Percentiles rank a stretch among this genome's conserved stretches.
phyloP scores from a whole-genome alignment of 2,329 filamentous ascomycete genomes.

The Zymoseptoria passerinii region DNA sequence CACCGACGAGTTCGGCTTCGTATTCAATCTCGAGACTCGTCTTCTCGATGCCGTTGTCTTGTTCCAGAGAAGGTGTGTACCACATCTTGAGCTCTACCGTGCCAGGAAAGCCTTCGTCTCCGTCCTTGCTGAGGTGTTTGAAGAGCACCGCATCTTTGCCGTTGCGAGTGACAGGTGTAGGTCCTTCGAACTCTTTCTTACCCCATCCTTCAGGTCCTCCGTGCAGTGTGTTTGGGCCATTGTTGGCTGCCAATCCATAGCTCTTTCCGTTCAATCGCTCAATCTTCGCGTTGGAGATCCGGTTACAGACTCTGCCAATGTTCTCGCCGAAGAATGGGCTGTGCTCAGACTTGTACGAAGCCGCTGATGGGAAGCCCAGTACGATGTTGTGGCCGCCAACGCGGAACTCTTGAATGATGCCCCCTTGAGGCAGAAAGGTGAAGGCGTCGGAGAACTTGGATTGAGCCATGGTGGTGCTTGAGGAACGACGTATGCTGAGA shows the following conservation, averaged over 20 bases:
- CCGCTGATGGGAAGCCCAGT: conserved; percentile 68
- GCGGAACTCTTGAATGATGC: conserved; percentile 71
- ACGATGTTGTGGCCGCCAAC: conserved; percentile 80
- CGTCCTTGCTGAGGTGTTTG: conserved; percentile 59
- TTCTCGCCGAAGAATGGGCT: conserved; percentile 82
- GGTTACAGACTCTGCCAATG: conserved; percentile 77
- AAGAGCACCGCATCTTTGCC: conserved; percentile 40
- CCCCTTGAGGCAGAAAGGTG: conserved; percentile 65
- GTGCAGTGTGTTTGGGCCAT: conserved; percentile 61
- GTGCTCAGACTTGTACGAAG: conserved; percentile 69
- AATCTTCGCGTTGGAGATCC: conserved; percentile 65
- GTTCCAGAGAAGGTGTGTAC: conserved; percentile 68
- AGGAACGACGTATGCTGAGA: not conserved
- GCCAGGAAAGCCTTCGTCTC: conserved; percentile 85
- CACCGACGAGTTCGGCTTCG: conserved; percentile 68
- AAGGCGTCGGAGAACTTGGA: conserved; percentile 34
- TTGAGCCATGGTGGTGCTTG: conserved; percentile 12
- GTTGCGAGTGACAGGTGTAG: conserved; percentile 47
- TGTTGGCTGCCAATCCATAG: conserved; percentile 66
- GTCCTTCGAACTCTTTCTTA: conserved; percentile 68
- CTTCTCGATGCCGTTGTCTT: conserved; percentile 51
- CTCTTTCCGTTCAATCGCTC: conserved; percentile 61
- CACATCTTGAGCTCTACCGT: conserved; percentile 68
- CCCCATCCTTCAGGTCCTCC: conserved; percentile 63
- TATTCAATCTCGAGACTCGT: conserved; percentile 79